Conservation (phyloP, 106 monocot species). For the Triglochin maritima region DNA sequence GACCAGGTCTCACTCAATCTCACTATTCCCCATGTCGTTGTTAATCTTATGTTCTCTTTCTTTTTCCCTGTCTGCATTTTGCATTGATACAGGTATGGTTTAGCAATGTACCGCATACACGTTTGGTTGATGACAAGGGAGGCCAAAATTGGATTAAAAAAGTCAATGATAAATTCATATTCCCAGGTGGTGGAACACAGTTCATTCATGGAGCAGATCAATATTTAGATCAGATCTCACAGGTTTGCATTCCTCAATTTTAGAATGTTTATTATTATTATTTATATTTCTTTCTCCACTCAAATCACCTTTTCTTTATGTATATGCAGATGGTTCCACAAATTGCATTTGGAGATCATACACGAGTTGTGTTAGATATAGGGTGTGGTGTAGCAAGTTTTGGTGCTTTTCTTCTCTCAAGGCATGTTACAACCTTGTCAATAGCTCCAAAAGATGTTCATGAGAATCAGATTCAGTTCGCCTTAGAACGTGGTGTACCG, state of each 20-base stretch:
- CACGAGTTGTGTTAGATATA: slow-evolving; percentile 65
- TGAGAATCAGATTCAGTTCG: slow-evolving; percentile 97
- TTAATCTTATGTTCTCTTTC: neutral
- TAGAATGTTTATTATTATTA: neutral
- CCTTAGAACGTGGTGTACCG: slow-evolving; percentile 90
- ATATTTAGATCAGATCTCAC: slow-evolving; percentile 65
- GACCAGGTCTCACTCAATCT: slow-evolving; percentile 44
- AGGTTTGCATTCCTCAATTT: slow-evolving; percentile 30
- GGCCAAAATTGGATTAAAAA: slow-evolving; percentile 89
- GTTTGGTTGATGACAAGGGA: slow-evolving; percentile 88
- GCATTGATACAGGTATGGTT: slow-evolving; percentile 62
- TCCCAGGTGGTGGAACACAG: slow-evolving; percentile 94
- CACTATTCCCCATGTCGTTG: no score
- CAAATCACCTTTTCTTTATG: neutral
- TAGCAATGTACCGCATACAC: slow-evolving; percentile 84
- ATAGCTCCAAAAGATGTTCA: slow-evolving; percentile 93
- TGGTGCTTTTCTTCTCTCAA: slow-evolving; percentile 67
- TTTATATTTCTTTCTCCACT: neutral
- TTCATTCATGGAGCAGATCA: slow-evolving; percentile 89
- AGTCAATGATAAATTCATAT: slow-evolving; percentile 65
- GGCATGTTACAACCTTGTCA: slow-evolving; percentile 70
- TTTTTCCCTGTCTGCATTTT: neutral
- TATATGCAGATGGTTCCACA: slow-evolving; percentile 75
- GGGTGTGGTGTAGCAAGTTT: slow-evolving; percentile 96
- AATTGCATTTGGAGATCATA: slow-evolving; percentile 69